Evolutionary conservation across 2,329 filamentous ascomycete genomes (phyloP).

Genomic region (Bipolaris sorokiniana): DNA sequence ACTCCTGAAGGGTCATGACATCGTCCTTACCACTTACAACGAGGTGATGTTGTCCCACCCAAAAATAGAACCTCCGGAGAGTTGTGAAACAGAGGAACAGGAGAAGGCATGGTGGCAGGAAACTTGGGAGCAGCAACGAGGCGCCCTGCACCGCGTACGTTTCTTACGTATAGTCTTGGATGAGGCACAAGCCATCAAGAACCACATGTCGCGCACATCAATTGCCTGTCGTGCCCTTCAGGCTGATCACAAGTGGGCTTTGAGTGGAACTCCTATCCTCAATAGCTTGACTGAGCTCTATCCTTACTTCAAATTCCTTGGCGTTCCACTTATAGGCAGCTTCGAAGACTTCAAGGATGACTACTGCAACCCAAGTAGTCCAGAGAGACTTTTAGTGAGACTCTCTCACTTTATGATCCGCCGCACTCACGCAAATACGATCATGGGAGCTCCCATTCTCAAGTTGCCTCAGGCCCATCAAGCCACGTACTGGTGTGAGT

Average conservation of each 20-base stretch:
- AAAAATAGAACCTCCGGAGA: constrained; percentile 47
- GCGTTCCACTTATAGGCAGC: constrained; percentile 49
- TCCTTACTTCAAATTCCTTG: constrained; percentile 54
- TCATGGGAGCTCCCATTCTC: constrained; percentile 62
- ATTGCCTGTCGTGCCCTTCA: constrained; percentile 54
- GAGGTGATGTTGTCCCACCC: constrained; percentile 53
- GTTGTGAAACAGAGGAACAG: constrained; percentile 46
- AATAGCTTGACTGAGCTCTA: constrained; percentile 43
- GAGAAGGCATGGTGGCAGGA: constrained; percentile 51
- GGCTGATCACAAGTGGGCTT: constrained; percentile 50
- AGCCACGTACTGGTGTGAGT: constrained; percentile 52
- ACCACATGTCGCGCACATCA: constrained; percentile 50
- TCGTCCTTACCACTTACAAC: constrained; percentile 52
- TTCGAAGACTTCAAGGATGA: constrained; percentile 54
- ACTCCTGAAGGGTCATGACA: constrained; percentile 34
- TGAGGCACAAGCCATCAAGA: constrained; percentile 64
- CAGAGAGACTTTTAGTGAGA: constrained; percentile 46
- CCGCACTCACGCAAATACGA: constrained; percentile 59
- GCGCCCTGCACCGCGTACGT: constrained; percentile 38
- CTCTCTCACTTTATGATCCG: constrained; percentile 60
- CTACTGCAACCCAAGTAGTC: constrained; percentile 48
- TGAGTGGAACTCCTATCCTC: constrained; percentile 54
- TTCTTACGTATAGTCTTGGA: constrained; percentile 62
- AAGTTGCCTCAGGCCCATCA: constrained; percentile 59
- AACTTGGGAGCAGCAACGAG: constrained; percentile 41